Percentiles rank a stretch among this genome's conserved stretches.
Evolutionary conservation across 371 early-diverging fungal genomes (phyloP).

Genomic region (Actinomortierella ambigua): DNA sequence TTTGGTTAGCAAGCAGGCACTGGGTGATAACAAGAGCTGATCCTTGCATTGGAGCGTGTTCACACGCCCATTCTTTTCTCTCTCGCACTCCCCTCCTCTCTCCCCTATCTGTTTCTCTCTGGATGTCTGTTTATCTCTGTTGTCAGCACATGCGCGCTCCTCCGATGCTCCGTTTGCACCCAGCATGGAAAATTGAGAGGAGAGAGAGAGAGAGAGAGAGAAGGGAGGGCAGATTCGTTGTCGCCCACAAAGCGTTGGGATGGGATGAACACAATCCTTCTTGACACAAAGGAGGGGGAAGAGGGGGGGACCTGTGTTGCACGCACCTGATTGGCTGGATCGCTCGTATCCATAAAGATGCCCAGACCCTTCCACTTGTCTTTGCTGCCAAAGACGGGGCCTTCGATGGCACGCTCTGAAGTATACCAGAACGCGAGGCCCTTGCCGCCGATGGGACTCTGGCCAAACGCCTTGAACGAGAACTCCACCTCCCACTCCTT

Average conservation of each 20-base stretch:
- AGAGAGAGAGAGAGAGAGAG: background rate
- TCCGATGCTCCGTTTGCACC: too few species aligned
- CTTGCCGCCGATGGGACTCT: constrained; percentile 70
- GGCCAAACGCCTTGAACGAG: constrained; percentile 68
- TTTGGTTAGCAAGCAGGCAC: too few species aligned
- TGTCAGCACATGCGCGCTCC: too few species aligned
- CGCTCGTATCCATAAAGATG: constrained; percentile 72
- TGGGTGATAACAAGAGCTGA: too few species aligned
- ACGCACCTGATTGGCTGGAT: constrained; percentile 54
- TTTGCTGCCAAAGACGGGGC: constrained; percentile 73
- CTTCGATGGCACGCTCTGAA: constrained; percentile 59
- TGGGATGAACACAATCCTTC: too few species aligned
- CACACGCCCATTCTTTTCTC: too few species aligned
- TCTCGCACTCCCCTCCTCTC: too few species aligned
- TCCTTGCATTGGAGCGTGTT: constrained; percentile 1
- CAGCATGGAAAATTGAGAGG: too few species aligned
- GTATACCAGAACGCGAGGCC: constrained; percentile 92
- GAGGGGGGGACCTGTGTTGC: background rate
- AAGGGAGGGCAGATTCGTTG: background rate
- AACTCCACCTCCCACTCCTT: constrained; percentile 80
- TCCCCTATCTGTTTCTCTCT: too few species aligned
- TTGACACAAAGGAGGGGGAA: too few species aligned
- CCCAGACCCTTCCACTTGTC: constrained; percentile 78
- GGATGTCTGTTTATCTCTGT: too few species aligned
- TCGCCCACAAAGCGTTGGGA: too few species aligned